Conservation (phyloP, 345 rosid species). For the Brassica cretica region DNA sequence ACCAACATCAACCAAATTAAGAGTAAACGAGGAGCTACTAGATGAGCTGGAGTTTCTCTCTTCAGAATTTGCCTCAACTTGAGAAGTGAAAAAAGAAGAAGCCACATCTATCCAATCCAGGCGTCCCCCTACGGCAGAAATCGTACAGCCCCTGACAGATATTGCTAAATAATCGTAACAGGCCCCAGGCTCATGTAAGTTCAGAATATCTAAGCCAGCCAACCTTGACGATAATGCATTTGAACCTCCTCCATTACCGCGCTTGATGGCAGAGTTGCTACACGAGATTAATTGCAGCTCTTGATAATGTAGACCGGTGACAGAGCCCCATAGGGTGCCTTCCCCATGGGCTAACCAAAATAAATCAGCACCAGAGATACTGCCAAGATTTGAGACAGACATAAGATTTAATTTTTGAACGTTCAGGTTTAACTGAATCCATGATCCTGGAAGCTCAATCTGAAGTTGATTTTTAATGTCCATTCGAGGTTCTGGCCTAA, state of each 20-base stretch:
- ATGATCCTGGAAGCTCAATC: constrained; percentile 86
- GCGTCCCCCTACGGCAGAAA: constrained; percentile 90
- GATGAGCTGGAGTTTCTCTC: constrained; percentile 44
- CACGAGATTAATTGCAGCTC: constrained; percentile 79
- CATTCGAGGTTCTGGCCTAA: constrained; percentile 60
- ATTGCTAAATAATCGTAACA: constrained; percentile 54
- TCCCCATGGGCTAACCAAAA: constrained; percentile 84
- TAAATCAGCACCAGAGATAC: constrained; percentile 57
- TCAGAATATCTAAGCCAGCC: constrained; percentile 83
- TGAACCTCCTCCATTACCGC: constrained; percentile 96
- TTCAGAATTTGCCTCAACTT: constrained; percentile 38
- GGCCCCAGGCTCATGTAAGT: constrained; percentile 59
- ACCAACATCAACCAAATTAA: constrained; percentile 80
- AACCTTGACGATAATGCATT: constrained; percentile 77
- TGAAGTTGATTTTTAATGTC: constrained; percentile 58
- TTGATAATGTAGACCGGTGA: constrained; percentile 55
- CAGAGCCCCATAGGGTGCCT: constrained; percentile 75
- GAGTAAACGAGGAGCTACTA: constrained; percentile 55
- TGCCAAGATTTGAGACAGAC: constrained; percentile 75
- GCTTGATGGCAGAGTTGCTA: constrained; percentile 76
- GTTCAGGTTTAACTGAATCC: constrained; percentile 65
- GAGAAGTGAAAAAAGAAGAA: constrained; percentile 62
- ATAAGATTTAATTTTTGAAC: constrained; percentile 60
- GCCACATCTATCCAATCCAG: constrained; percentile 84
- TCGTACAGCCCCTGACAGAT: constrained; percentile 69